Evolutionary conservation across 345 rosid genomes (phyloP).

Genomic region (Eucalyptus coolabah): DNA sequence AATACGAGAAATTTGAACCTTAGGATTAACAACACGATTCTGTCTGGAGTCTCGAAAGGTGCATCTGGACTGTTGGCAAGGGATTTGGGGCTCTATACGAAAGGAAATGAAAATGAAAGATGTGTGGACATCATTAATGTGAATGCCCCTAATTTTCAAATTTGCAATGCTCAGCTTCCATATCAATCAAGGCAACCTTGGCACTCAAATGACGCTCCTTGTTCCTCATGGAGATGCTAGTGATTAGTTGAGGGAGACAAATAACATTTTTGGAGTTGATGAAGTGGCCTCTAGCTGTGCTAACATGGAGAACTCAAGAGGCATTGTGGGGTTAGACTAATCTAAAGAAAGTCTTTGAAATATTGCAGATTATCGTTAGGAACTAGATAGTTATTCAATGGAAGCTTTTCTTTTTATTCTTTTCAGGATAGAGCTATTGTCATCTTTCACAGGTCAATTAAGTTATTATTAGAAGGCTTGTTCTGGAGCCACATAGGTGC

Average conservation of each 20-base stretch:
- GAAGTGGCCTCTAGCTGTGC: background rate
- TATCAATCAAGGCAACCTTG: background rate
- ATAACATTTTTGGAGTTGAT: background rate
- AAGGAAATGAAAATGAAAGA: background rate
- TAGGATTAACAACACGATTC: too few species aligned
- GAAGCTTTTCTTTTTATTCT: background rate
- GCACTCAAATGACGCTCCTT: background rate
- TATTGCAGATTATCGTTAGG: background rate
- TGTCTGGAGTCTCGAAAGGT: too few species aligned
- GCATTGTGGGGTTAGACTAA: slow-evolving; percentile 13
- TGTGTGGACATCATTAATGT: background rate
- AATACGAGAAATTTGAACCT: too few species aligned
- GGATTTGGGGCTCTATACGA: too few species aligned
- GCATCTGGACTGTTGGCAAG: too few species aligned
- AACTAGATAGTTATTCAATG: background rate
- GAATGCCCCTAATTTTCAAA: slow-evolving; percentile 1
- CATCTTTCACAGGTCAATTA: background rate
- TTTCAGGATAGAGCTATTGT: background rate
- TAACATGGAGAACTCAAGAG: slow-evolving; percentile 1
- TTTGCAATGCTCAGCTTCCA: background rate
- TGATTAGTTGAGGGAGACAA: background rate
- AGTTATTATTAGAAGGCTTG: background rate
- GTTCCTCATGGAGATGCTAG: background rate
- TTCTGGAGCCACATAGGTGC: background rate
- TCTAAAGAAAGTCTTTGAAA: slow-evolving; percentile 18